phyloP scores from a whole-genome alignment of 2,329 filamentous ascomycete species.

The Alternaria triticimaculans region DNA sequence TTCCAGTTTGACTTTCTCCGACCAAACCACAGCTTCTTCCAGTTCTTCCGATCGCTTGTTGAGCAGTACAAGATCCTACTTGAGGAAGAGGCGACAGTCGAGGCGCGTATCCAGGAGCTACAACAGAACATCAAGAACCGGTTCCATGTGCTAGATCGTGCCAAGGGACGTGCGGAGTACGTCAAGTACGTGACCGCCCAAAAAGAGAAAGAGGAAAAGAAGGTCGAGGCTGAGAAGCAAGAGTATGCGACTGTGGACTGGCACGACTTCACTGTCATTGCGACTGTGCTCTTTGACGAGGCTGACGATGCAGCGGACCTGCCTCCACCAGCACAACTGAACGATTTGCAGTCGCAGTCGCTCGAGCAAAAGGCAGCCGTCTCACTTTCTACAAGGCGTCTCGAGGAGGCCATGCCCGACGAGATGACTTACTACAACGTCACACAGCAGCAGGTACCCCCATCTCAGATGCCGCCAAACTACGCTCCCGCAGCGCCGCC shows the following conservation, averaged over 20 bases:
- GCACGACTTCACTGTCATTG: conserved; percentile 96
- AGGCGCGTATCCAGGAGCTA: conserved; percentile 75
- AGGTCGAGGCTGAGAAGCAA: conserved; percentile 79
- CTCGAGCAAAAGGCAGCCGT: conserved; percentile 94
- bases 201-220: conserved; percentile 86
- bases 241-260: conserved; percentile 90
- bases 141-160: conserved; percentile 78
- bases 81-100: conserved; percentile 73
- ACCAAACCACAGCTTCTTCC: conserved; percentile 93
- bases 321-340: conserved; percentile 85
- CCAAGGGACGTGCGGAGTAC: conserved; percentile 87
- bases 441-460: conserved; percentile 37
- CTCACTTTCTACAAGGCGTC: conserved; percentile 81
- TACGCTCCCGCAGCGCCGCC: conserved; percentile 40
- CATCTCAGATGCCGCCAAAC: conserved; percentile 36
- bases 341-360: conserved; percentile 91
- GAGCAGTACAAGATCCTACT: conserved; percentile 91
- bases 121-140: conserved; percentile 79
- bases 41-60: conserved; percentile 90
- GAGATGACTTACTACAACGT: conserved; percentile 59
- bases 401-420: conserved; percentile 93
- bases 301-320: conserved; percentile 85
- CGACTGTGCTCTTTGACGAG: conserved; percentile 91
- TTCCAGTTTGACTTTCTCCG: conserved; percentile 96
- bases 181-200: conserved; percentile 82